phyloP scores from a whole-genome alignment of 106 monocot species.

The Agapanthus africanus region DNA sequence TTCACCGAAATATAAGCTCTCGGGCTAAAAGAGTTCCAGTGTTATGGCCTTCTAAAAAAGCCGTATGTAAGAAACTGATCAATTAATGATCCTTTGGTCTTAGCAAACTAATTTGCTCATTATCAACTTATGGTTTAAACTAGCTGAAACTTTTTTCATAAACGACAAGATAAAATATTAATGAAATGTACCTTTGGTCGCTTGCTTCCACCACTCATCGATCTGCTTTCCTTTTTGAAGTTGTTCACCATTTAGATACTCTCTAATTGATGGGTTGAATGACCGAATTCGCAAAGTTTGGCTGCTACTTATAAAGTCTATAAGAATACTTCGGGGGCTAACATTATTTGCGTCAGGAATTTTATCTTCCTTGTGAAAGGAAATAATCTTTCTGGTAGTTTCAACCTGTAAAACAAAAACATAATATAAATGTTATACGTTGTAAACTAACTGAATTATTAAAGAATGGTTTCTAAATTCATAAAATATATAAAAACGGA shows the following conservation, averaged over 20 bases:
- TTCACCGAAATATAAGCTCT: too few relatives aligned
- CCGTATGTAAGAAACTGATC: too few relatives aligned
- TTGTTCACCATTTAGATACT: conserved; percentile 79
- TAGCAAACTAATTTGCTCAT: too few relatives aligned
- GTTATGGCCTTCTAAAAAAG: too few relatives aligned
- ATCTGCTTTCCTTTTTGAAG: conserved; percentile 98
- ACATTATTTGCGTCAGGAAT: conserved; percentile 48
- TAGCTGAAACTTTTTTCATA: too few relatives aligned
- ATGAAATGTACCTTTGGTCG: conserved; percentile 63
- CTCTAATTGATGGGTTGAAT: conserved; percentile 67
- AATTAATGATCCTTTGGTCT: too few relatives aligned
- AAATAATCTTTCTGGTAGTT: conserved; percentile 84
- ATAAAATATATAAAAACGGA: neutral
- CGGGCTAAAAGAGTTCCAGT: too few relatives aligned
- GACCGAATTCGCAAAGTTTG: conserved; percentile 98
- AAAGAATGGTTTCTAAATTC: neutral
- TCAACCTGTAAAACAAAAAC: conserved; percentile 61
- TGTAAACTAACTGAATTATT: conserved; percentile 1
- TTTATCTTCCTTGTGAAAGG: conserved; percentile 96
- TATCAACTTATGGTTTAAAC: too few relatives aligned
- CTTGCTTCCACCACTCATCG: conserved; percentile 99
- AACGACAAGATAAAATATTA: too few relatives aligned
- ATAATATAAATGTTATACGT: neutral
- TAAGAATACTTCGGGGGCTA: conserved; percentile 71
- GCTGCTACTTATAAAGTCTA: conserved; percentile 97